Base-by-base conservation (phyloP, 148 eudicot genomes). In the Silene uniflora region DNA sequence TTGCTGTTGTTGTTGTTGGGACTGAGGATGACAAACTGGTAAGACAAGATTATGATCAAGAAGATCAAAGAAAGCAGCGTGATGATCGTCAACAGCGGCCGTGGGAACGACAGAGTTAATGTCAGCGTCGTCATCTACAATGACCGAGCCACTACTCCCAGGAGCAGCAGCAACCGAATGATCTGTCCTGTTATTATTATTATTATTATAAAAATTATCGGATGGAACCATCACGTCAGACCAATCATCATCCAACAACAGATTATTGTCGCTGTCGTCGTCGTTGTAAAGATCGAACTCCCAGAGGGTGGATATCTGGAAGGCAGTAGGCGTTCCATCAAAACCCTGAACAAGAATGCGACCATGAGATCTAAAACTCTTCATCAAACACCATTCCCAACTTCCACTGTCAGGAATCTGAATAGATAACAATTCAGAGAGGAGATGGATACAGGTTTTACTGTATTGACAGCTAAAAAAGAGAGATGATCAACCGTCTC, bases 321-420 rank as follows among this genome's bases (percentile, higher is more conserved):
- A 19, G 0, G 92, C 81, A 29, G 87, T 66, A 1, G 97, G 98
- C 5, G 88, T 87, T 0, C 96, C 97, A 13, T 84, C 71, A 65
- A 92, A 89, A 0, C 85, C 86, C 0, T 90, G 87, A 3, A 86
- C 56, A 0, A 89, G 84, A 70, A 54, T 17, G 8, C 87, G 87
- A 21, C 73, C 79, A 58, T 89, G 89, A 17, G 83, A 27, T n/a
- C n/a, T n/a, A n/a, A n/a, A n/a, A n/a, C n/a, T n/a, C n/a, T n/a
- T n/a, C n/a, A n/a, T n/a, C n/a, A n/a, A n/a, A n/a, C n/a, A n/a
- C n/a, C n/a, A n/a, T n/a, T n/a, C n/a, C n/a, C n/a, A n/a, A n/a
- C n/a, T n/a, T n/a, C n/a, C n/a, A n/a, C n/a, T n/a, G n/a, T n/a
- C n/a, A n/a, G n/a, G n/a, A n/a, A n/a, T n/a, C n/a, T n/a, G n/a